A percentile compares a stretch with the other conserved stretches of the same genome.
phyloP scores from a whole-genome alignment of 2,329 filamentous ascomycete species.

The Dryadomyces quercus-mongolicae region DNA sequence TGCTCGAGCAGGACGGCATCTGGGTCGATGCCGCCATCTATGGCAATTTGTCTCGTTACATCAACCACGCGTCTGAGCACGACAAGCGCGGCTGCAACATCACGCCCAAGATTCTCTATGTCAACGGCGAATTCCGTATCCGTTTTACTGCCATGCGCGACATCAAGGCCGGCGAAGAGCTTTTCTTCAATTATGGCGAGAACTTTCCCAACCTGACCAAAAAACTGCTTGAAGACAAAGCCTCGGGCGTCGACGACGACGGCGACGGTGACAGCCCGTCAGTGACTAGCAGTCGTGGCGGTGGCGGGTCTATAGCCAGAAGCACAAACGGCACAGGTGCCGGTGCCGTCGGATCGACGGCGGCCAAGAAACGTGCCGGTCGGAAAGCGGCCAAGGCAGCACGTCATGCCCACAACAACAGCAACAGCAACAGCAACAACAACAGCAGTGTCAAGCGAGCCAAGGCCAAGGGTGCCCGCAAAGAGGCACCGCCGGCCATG shows the following conservation, averaged over 20 bases:
- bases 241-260: slow-evolving; percentile 11
- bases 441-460: slow-evolving; percentile 2
- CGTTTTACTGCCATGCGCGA: slow-evolving; percentile 57
- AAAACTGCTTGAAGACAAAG: slow-evolving; percentile 33
- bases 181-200: slow-evolving; percentile 73
- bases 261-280: not conserved
- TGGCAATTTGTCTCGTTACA: slow-evolving; percentile 72
- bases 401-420: not conserved
- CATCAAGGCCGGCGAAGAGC: slow-evolving; percentile 60
- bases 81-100: slow-evolving; percentile 46
- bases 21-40: slow-evolving; percentile 66
- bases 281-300: not conserved
- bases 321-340: too few species aligned
- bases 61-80: slow-evolving; percentile 57
- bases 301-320: too few species aligned
- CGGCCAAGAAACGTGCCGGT: not conserved
- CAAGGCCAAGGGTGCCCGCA: slow-evolving; percentile 10
- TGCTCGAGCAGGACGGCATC: slow-evolving; percentile 47
- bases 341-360: not conserved
- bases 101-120: slow-evolving; percentile 53
- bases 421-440: not conserved
- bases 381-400: not conserved
- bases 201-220: slow-evolving; percentile 51
- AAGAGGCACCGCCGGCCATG: slow-evolving; percentile 10
- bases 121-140: slow-evolving; percentile 66